These are phyloP conservation scores for Pseudopyrenochaeta lycopersici DNA, from an alignment of 2,329 filamentous ascomycete species.

Conservation along the genomic window DNA sequence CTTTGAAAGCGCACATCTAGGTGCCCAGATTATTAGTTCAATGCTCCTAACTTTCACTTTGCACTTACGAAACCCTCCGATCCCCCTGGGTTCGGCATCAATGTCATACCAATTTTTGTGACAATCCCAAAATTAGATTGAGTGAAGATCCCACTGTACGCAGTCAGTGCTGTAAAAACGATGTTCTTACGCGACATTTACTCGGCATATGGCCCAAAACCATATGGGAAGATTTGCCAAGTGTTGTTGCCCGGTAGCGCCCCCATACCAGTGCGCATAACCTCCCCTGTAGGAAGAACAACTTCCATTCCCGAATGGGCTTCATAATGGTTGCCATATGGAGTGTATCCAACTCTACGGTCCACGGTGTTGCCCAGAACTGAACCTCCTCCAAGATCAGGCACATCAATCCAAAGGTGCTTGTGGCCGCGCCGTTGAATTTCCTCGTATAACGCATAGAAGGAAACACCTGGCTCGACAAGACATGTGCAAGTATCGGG, in stretches of 20 bases:
- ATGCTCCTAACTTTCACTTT: too few relatives aligned
- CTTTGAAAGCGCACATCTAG: too few relatives aligned
- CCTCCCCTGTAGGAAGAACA: slow-evolving; percentile 50
- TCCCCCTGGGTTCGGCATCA: slow-evolving; percentile 54
- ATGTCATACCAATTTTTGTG: slow-evolving; percentile 62
- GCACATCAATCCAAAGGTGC: background rate
- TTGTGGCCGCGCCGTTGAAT: background rate
- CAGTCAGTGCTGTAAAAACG: too few relatives aligned
- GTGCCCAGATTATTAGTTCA: too few relatives aligned
- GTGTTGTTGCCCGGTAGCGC: slow-evolving; percentile 41
- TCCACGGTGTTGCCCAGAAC: slow-evolving; percentile 62
- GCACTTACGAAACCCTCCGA: too few relatives aligned
- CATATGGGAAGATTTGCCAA: slow-evolving; percentile 46
- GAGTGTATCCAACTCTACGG: slow-evolving; percentile 54
- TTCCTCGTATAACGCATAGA: background rate
- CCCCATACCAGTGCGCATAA: slow-evolving; percentile 54
- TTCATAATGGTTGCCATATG: slow-evolving; percentile 55
- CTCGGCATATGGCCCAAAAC: too few relatives aligned
- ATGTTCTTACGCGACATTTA: too few relatives aligned
- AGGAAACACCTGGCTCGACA: background rate
- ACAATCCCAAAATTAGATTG: slow-evolving; percentile 49
- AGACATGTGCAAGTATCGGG: background rate
- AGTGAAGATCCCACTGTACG: slow-evolving; percentile 48
- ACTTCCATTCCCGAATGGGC: slow-evolving; percentile 56
- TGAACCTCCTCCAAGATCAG: background rate